Base-by-base conservation (phyloP, 495 filamentous ascomycete species). In the Lasiosphaeria miniovina region DNA sequence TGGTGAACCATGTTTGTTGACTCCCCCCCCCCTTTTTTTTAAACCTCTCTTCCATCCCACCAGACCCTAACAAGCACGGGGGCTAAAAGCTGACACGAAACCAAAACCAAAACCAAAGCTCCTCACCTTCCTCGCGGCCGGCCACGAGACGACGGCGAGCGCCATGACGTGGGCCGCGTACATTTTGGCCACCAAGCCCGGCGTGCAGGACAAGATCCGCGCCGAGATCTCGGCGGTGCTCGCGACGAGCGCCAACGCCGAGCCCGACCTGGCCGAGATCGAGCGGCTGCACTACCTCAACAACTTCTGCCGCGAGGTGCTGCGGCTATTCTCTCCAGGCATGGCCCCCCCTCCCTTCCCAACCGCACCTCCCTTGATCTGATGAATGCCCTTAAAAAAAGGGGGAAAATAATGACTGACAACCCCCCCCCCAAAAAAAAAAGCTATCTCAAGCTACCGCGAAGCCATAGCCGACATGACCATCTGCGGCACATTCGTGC, bases 1-100 rank as follows among this genome's bases (percentile, higher is more conserved):
- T 69, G 32, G 38, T 61, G 0, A 60, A 54, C 35, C 66, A 68
- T 55, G 66, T 68, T 17, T 52, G 66, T 59, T 9, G 7, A 6
- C 36, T 36, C 17, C 7, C 31, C 84, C 86, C 58, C 87, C 88
- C 48, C 69, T 88, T 58, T 85, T 82, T 14, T 81, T 88, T 0
- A 84, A 86, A 15, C 69, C 43, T 46, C 43, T n/a, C 15, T 46
- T 46, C 31, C 12, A 32, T 4, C 7, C 88, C n/a, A 72, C 78
- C 32, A 83, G 79, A 45, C 83, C 79, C 53, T 79, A 82, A 7
- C 86, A 85, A 64, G 1, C 38, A 14, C 38, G 38, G 7, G 38
- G 6, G 11, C 24, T 24, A 24, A 24, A 24, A 24, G 24, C 24
- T 24, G 24, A 24, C 24, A 24, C 24, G 24, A 24, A 24, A 57